Percentiles rank a stretch among this genome's conserved stretches.
Conservation (phyloP, 306 rosid genomes). For the Sesbania bispinosa region DNA sequence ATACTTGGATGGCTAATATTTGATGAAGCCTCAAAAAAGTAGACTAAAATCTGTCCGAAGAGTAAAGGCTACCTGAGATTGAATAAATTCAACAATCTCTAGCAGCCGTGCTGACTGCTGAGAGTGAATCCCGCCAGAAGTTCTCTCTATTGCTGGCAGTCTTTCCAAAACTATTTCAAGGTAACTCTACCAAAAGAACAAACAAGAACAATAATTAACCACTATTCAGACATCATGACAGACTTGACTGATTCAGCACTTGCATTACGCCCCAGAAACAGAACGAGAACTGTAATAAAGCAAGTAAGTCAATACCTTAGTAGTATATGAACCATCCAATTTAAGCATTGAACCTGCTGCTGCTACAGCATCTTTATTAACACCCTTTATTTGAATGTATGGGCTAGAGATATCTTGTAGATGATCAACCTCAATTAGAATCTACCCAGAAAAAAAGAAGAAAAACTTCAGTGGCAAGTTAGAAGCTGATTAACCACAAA, state of each 20-base stretch:
- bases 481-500: conserved; percentile 8
- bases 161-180: conserved; percentile 91
- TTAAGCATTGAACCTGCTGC: conserved; percentile 88
- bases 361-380: conserved; percentile 89
- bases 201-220: conserved; percentile 21
- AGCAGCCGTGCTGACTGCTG: conserved; percentile 88
- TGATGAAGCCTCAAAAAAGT: conserved; percentile 5
- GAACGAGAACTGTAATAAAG: conserved; percentile 1
- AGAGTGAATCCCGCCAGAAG: conserved; percentile 68
- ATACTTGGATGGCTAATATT: conserved; percentile 6
- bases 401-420: conserved; percentile 88
- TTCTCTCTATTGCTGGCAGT: conserved; percentile 63
- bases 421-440: conserved; percentile 91
- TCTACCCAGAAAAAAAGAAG: conserved; percentile 36
- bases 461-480: background rate
- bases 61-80: conserved; percentile 70
- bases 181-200: conserved; percentile 61
- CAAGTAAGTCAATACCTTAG: conserved; percentile 58
- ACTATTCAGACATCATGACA: conserved; percentile 15
- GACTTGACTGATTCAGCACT: background rate
- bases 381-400: conserved; percentile 93
- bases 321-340: conserved; percentile 83
- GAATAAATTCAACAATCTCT: conserved; percentile 91
- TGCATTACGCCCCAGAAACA: conserved; percentile 1
- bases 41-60: background rate